A percentile compares a stretch with the other conserved stretches of the same genome.
phyloP scores from a whole-genome alignment of 306 rosid genomes.

The Carpinus viminea region DNA sequence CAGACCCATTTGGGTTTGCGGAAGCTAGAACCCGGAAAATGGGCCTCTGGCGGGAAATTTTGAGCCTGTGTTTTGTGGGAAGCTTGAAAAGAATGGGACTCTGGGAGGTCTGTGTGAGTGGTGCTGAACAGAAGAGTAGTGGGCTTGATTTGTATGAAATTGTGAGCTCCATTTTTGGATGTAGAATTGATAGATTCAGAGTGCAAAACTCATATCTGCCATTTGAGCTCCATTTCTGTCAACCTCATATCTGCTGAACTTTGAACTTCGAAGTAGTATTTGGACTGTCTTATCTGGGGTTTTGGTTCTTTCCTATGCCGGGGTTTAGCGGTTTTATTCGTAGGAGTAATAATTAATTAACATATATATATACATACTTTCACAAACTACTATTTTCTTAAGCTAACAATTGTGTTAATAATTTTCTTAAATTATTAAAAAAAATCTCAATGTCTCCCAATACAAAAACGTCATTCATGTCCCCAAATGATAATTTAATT shows the following conservation, averaged over 20 bases:
- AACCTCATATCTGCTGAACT: neutral
- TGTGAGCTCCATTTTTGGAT: constrained; percentile 48
- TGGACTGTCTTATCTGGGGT: neutral
- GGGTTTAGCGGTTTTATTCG: too few species aligned
- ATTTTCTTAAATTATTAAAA: too few species aligned
- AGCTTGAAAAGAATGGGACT: constrained; percentile 40
- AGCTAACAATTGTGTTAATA: too few species aligned
- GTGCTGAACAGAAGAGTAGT: constrained; percentile 46
- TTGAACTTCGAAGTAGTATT: neutral
- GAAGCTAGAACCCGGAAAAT: constrained; percentile 60
- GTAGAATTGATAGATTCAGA: constrained; percentile 7
- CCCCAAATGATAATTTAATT: too few species aligned
- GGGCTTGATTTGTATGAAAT: constrained; percentile 45
- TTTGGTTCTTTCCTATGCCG: neutral
- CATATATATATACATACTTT: too few species aligned
- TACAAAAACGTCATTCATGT: too few species aligned
- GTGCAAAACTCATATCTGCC: neutral
- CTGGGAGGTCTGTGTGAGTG: constrained; percentile 32
- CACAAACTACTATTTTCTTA: too few species aligned
- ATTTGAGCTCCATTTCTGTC: too few species aligned
- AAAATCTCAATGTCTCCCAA: too few species aligned
- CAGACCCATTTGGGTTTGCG: constrained; percentile 47
- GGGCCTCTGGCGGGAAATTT: constrained; percentile 36
- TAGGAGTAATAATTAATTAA: too few species aligned
- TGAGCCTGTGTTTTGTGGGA: constrained; percentile 31